A percentile compares a stretch with the other conserved stretches of the same genome.
Conservation (phyloP, 73 alveolate species). For the Tetrahymena borealis region DNA sequence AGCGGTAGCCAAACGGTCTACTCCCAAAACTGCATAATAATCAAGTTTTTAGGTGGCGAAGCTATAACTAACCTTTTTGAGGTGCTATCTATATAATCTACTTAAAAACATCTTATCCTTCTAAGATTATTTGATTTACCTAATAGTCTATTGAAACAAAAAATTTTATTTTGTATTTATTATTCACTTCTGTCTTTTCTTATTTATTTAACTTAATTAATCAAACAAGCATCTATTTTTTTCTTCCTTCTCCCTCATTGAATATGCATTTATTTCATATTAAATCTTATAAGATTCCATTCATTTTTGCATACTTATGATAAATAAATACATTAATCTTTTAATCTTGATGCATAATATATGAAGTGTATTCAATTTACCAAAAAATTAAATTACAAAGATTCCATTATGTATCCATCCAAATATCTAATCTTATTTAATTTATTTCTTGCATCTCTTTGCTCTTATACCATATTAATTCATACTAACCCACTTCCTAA, state of each 20-base stretch:
- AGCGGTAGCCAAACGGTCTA: slow-evolving; percentile 61
- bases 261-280: background rate
- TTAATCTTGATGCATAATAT: no score
- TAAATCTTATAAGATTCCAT: no score
- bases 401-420: background rate
- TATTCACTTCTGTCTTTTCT: background rate
- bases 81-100: background rate
- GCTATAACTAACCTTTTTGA: background rate
- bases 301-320: no score
- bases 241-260: background rate
- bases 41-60: slow-evolving; percentile 13
- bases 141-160: background rate
- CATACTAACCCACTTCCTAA: no score
- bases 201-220: background rate
- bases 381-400: no score
- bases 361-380: no score
- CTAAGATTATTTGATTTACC: background rate
- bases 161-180: background rate
- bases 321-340: no score
- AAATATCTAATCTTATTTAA: background rate
- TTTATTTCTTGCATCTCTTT: background rate
- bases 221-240: background rate
- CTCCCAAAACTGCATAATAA: slow-evolving; percentile 71
- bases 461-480: background rate
- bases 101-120: background rate